A percentile compares a stretch with the other conserved stretches of the same genome.
phyloP scores from a whole-genome alignment of 306 rosid species.

The Vigna mungo region DNA sequence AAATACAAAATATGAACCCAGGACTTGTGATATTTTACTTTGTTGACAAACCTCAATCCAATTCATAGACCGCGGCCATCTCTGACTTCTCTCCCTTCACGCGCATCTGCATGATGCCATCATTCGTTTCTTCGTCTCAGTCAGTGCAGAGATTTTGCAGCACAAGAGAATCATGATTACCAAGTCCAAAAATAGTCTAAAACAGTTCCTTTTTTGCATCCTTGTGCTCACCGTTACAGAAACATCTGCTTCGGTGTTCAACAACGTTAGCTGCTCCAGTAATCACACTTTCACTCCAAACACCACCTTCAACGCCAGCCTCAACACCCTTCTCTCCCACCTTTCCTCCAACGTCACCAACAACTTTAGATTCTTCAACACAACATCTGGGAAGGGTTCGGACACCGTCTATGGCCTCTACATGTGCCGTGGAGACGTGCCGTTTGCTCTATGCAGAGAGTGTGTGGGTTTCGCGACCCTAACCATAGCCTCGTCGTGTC shows the following conservation, averaged over 20 bases:
- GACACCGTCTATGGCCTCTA: conserved; percentile 52
- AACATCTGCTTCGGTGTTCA: conserved; percentile 55
- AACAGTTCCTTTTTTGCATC: not conserved
- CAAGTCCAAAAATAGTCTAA: not conserved
- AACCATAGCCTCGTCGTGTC: conserved; percentile 36
- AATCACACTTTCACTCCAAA: conserved; percentile 46
- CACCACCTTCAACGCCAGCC: conserved; percentile 47
- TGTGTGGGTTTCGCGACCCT: conserved; percentile 50
- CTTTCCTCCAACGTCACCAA: conserved; percentile 50
- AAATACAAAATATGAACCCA: no score
- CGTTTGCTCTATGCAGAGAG: conserved; percentile 49
- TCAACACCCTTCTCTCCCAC: conserved; percentile 46
- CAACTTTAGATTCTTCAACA: conserved; percentile 50
- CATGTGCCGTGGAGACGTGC: conserved; percentile 59
- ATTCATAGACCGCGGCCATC: not conserved
- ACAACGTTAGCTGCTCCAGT: conserved; percentile 51
- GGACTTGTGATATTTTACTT: not conserved
- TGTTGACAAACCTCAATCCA: not conserved
- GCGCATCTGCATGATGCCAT: not conserved
- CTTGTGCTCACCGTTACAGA: not conserved
- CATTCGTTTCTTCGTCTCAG: not conserved
- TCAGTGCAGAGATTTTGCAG: not conserved
- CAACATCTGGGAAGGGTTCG: conserved; percentile 24
- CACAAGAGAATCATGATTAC: conserved; percentile 33
- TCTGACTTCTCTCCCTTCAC: not conserved